Evolutionary conservation across 2,329 filamentous ascomycete genomes (phyloP).

Genomic region (Paecilomyces sp.): DNA sequence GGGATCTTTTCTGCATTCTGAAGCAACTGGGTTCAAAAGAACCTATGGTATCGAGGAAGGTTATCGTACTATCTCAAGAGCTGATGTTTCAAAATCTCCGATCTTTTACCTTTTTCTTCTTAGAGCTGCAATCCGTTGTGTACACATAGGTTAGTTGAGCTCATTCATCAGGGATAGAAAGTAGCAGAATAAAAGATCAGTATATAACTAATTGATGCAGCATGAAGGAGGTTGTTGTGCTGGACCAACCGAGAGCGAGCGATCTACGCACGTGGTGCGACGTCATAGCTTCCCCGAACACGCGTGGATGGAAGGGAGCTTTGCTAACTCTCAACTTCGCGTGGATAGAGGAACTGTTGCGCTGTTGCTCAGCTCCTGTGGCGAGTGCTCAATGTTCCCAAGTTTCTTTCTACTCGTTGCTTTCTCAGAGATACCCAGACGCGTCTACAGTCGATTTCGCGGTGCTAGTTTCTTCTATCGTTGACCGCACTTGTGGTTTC

Average conservation of each 20-base stretch:
- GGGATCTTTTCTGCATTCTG: too few species aligned
- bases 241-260: not conserved
- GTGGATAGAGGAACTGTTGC: not conserved
- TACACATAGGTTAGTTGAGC: too few species aligned
- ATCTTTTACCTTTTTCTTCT: too few species aligned
- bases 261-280: slow-evolving; percentile 24
- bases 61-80: too few species aligned
- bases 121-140: too few species aligned
- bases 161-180: too few species aligned
- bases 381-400: not conserved
- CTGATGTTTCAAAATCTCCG: too few species aligned
- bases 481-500: not conserved
- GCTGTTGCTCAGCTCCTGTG: not conserved
- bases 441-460: not conserved
- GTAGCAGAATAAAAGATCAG: too few species aligned
- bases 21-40: too few species aligned
- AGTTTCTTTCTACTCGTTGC: not conserved
- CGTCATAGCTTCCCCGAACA: slow-evolving; percentile 22
- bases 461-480: not conserved
- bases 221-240: not conserved
- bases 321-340: not conserved
- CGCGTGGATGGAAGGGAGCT: not conserved
- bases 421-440: not conserved
- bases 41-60: too few species aligned
- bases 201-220: too few species aligned